These are phyloP conservation scores for Phyllachora maydis DNA, from an alignment of 2,329 filamentous ascomycete species.

Conservation along the genomic window DNA sequence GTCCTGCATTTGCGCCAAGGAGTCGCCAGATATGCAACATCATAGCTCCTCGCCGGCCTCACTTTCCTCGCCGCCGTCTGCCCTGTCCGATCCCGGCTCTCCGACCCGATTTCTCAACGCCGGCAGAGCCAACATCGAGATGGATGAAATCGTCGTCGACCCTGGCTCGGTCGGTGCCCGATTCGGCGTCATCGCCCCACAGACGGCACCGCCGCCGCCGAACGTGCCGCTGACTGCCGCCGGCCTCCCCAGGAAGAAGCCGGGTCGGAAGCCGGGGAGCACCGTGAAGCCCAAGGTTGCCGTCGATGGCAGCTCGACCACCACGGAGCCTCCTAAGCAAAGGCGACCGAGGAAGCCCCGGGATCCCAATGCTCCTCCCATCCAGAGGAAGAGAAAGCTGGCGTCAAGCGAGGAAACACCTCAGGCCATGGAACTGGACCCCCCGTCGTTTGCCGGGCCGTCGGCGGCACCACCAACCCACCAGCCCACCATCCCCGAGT, in stretches of 20 bases:
- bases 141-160: slow-evolving; percentile 29
- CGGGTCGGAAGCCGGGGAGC: slow-evolving; percentile 41
- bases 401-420: slow-evolving; percentile 15
- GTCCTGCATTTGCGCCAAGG: no score
- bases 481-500: slow-evolving; percentile 19
- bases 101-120: slow-evolving; percentile 15
- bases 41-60: slow-evolving; percentile 25
- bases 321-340: slow-evolving; percentile 23
- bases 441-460: slow-evolving; percentile 13
- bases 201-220: slow-evolving; percentile 11
- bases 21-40: slow-evolving; percentile 14
- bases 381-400: slow-evolving; percentile 33
- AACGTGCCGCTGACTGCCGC: slow-evolving; percentile 33
- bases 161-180: slow-evolving; percentile 12
- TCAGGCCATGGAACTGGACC: slow-evolving; percentile 12
- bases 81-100: slow-evolving; percentile 26
- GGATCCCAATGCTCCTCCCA: slow-evolving; percentile 34
- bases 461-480: slow-evolving; percentile 12
- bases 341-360: slow-evolving; percentile 34
- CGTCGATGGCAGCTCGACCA: slow-evolving; percentile 12
- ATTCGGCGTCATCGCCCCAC: slow-evolving; percentile 13
- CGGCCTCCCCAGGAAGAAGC: slow-evolving; percentile 39
- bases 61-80: slow-evolving; percentile 29
- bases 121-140: slow-evolving; percentile 15
- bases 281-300: slow-evolving; percentile 13